Base-by-base conservation (phyloP, 306 rosid genomes). In the Medicago truncatula region DNA sequence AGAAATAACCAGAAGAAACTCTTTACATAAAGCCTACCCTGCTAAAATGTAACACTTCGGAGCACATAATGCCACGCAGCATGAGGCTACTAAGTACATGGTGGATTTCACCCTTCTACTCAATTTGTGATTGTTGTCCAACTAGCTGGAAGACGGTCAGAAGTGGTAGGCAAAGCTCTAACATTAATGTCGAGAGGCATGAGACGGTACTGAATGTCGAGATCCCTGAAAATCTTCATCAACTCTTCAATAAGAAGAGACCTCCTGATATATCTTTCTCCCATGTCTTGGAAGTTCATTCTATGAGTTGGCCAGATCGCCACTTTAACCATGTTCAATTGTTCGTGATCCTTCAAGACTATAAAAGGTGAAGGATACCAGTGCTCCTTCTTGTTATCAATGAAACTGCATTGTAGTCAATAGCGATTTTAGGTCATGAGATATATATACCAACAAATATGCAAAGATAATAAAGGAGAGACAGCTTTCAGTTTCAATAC, bases 241-340 rank as follows among this genome's bases (percentile, higher is more conserved):
- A 96, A 79, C 84, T 96, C 97, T 81, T 96, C 99, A 40, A 96
- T 54, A 79, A 92, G 50, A 54, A 76, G 52, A 12, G 91, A 86
- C 73, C 99, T 88, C 63, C 98, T 85, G 1, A 40, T 61, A 73
- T 25, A 87, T 81, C 91, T 92, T 71, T 96, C 98, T 12, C 97
- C 97, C 81, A 88, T 82, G 84, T 95, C 88, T 72, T 95, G 99
- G 86, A 85, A 86, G 81, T 88, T 95, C 88, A 95, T 92, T 78
- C 78, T 88, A 62, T 96, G 99, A 20, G 82, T 78, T 38, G 87
- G 79, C 98, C 98, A 92, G 1, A 96, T 15, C 0, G 93, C 96
- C 53, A 92, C 6, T 68, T 21, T 81, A 52, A 96, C 60, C 86
- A 72, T 88, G 67, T 84, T 82, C 61, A 90, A 49, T 3, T 78